Conservation (phyloP, 345 rosid genomes). For the Iberis pinnata region DNA sequence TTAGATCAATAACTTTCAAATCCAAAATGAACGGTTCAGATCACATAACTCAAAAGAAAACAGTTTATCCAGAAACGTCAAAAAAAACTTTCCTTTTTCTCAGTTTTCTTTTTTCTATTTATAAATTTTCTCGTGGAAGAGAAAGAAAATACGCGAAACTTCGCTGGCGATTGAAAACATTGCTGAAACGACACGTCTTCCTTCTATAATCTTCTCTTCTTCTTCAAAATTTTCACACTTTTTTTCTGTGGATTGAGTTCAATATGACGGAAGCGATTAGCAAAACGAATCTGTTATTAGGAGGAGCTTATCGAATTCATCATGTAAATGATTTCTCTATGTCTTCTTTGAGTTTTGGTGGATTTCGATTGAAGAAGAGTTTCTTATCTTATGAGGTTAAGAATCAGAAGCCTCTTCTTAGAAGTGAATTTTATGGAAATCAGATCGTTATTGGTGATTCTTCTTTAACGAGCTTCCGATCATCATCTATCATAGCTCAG, state of each 20-base stretch:
- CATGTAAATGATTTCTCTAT: conserved; percentile 29
- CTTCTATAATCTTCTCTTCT: conserved; percentile 6
- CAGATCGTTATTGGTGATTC: conserved; percentile 32
- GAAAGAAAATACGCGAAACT: background rate
- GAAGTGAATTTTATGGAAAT: conserved; percentile 43
- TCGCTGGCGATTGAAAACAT: conserved; percentile 17
- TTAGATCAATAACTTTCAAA: conserved; percentile 17
- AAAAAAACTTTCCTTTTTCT: background rate
- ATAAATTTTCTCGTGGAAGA: conserved; percentile 15
- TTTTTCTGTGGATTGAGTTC: too few relatives aligned
- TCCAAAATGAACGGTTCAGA: conserved; percentile 27
- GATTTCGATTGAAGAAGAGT: conserved; percentile 25
- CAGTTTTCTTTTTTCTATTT: background rate
- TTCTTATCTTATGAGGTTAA: conserved; percentile 21
- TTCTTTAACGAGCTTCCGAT: conserved; percentile 24
- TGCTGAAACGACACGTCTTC: conserved; percentile 26
- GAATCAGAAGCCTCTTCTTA: conserved; percentile 36
- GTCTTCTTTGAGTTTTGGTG: conserved; percentile 15
- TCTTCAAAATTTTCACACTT: conserved; percentile 11
- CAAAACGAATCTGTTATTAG: conserved; percentile 36
- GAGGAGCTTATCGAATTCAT: conserved; percentile 19
- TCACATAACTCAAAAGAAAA: background rate
- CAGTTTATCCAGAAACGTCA: conserved; percentile 29
- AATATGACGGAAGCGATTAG: conserved; percentile 49
- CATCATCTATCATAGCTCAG: conserved; percentile 45